Conservation (phyloP, 441 rosid species). For the Pelargonium cotyledonis region DNA sequence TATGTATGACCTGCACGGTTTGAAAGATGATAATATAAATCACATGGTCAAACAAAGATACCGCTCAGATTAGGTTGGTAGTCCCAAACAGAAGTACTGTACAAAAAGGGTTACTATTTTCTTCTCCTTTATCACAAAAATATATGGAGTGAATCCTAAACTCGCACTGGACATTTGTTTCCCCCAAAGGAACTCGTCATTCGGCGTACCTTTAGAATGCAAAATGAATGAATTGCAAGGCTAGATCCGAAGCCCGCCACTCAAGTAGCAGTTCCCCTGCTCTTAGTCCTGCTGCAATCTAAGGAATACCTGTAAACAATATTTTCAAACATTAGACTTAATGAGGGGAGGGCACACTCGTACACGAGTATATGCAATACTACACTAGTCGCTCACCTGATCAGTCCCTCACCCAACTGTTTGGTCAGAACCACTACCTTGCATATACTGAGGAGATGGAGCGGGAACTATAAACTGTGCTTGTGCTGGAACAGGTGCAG, state of each 20-base stretch:
- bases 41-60: too few species aligned
- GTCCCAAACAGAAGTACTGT: too few species aligned
- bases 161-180: too few species aligned
- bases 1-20: constrained; percentile 51
- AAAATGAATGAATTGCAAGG: constrained; percentile 65
- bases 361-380: neutral
- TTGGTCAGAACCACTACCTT: constrained; percentile 79
- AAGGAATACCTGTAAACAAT: constrained; percentile 47
- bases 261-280: constrained; percentile 75
- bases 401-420: constrained; percentile 63
- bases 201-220: constrained; percentile 70
- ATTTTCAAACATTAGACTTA: neutral
- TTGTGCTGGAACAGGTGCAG: constrained; percentile 51
- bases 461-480: constrained; percentile 61
- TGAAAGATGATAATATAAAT: too few species aligned
- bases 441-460: constrained; percentile 59
- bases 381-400: constrained; percentile 36
- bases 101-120: too few species aligned
- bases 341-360: too few species aligned
- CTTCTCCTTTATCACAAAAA: too few species aligned
- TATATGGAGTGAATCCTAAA: too few species aligned
- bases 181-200: too few species aligned
- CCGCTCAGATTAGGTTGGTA: too few species aligned
- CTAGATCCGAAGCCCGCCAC: constrained; percentile 81
- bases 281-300: constrained; percentile 78